Base-by-base conservation (phyloP, 345 rosid genomes). In the Eucalyptus polyanthemos region DNA sequence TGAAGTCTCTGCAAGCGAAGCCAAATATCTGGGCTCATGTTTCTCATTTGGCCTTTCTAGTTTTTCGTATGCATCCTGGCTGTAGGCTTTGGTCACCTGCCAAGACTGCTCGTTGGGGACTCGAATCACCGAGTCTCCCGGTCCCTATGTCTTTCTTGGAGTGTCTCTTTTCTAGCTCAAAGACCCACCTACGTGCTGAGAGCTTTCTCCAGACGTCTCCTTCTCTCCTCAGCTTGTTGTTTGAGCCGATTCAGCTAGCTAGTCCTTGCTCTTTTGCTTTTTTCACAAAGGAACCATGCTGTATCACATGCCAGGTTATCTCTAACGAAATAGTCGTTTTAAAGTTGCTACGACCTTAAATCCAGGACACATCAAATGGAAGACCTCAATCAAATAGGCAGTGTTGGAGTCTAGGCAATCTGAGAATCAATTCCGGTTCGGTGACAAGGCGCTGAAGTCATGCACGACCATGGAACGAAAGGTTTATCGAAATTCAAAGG, bases 211-310 rank as follows among this genome's bases (percentile, higher is more conserved):
- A 92, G 87, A 56, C 92, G 92, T 85, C 93, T 89, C 88, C 87
- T 92, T 53, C 91, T 92, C 92, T 92, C 91, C 92, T 92, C 93
- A 42, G 93, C 93, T 56, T 91, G 83, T 76, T 11, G 93, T 87
- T 91, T 92, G 72, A 92, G 91, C 50, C 92, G 92, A 86, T 92
- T 92, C 88, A 90, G 44, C 88, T 91, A 91, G 44, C 88, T 90
- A 91, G 60, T 90, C 93, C 80, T 92, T 87, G 88, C 67, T 21
- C 50, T 51, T 51, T 86, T 19, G 88, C 45, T 21, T 44, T 51
- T 86, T 34, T 40, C 62, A 11, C 44, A 44, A 22, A 40, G 83
- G 29, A 19, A 76, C 83, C 27, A 2, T 76, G 29, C 47, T 76
- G 29, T 76, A 10, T 72, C 45, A 34, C 45, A 72, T 19, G 47